A percentile compares a stretch with the other conserved stretches of the same genome.
Conservation (phyloP, 148 eudicot species). For the Vaccinium macrocarpon region DNA sequence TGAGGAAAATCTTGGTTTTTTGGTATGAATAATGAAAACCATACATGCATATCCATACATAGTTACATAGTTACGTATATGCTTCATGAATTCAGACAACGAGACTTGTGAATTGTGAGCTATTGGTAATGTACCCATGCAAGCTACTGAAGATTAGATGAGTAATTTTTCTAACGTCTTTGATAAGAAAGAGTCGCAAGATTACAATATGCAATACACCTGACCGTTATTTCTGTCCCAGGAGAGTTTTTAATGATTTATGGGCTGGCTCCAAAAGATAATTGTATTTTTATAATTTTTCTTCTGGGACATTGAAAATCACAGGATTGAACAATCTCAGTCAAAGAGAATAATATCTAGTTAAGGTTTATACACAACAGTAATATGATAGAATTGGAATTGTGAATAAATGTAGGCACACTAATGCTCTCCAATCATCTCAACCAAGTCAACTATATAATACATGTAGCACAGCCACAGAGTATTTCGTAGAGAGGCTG, state of each 20-base stretch:
- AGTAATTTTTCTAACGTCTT: neutral
- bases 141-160: neutral
- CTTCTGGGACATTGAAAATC: neutral
- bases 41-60: neutral
- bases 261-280: constrained; percentile 8
- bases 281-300: neutral
- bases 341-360: neutral
- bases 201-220: neutral
- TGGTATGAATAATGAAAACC: neutral
- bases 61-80: neutral
- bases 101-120: neutral
- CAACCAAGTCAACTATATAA: neutral
- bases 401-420: neutral
- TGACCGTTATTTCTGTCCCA: neutral
- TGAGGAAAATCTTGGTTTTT: neutral
- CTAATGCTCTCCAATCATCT: neutral
- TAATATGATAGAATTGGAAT: neutral
- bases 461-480: neutral
- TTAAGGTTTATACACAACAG: neutral
- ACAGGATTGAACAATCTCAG: neutral
- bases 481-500: neutral
- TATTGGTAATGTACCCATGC: neutral
- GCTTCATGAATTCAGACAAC: neutral
- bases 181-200: neutral
- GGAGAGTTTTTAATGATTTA: neutral